Evolutionary conservation across 2,329 filamentous ascomycete genomes (phyloP).

Genomic region (Scedosporium dehoogii): DNA sequence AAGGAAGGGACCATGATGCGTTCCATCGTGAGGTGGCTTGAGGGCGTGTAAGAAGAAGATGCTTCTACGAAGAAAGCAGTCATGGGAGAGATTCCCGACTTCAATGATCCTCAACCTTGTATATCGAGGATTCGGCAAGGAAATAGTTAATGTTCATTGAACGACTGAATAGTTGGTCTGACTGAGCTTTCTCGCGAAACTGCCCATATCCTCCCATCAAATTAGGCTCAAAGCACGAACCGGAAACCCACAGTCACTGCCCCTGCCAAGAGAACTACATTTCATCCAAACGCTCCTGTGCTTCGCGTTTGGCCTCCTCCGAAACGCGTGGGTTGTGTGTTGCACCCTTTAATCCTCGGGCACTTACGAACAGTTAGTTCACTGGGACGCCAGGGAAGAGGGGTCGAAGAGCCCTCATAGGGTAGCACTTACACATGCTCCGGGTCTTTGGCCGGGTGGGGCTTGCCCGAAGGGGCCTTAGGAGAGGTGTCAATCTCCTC

Average conservation of each 20-base stretch:
- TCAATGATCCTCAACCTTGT: too few species aligned
- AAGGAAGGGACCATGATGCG: slow-evolving; percentile 4
- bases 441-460: slow-evolving; percentile 38
- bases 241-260: too few species aligned
- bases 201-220: too few species aligned
- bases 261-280: slow-evolving; percentile 17
- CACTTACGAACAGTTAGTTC: slow-evolving; percentile 18
- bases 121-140: too few species aligned
- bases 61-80: too few species aligned
- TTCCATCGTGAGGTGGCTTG: slow-evolving; percentile 4
- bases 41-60: too few species aligned
- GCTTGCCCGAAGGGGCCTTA: slow-evolving; percentile 22
- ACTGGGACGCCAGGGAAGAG: slow-evolving; percentile 9
- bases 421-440: slow-evolving; percentile 37
- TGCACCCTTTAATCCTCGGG: slow-evolving; percentile 13
- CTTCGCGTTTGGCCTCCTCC: slow-evolving; percentile 44
- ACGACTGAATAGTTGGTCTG: too few species aligned
- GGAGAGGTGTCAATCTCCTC: slow-evolving; percentile 14
- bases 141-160: too few species aligned
- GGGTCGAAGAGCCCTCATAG: too few species aligned
- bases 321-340: slow-evolving; percentile 47
- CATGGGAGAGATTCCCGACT: too few species aligned
- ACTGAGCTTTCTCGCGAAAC: too few species aligned
- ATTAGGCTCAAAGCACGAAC: too few species aligned
- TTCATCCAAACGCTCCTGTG: slow-evolving; percentile 39